Evolutionary conservation across 306 rosid genomes (phyloP).

Genomic region (Quercus mongolica): DNA sequence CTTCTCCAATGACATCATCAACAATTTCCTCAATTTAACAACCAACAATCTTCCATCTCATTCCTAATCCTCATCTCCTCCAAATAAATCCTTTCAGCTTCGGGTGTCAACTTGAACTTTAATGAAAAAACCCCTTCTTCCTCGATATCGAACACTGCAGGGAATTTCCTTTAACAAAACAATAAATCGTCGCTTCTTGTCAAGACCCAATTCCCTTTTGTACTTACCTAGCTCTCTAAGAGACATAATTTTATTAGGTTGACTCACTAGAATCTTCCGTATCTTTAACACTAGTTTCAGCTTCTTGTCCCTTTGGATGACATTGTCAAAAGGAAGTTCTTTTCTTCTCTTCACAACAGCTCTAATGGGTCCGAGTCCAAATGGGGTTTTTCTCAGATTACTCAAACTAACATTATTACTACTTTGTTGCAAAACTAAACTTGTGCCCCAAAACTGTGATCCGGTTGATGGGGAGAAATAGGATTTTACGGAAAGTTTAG

Average conservation of each 20-base stretch:
- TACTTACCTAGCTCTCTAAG: constrained; percentile 61
- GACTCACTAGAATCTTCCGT: constrained; percentile 59
- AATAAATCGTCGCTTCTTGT: constrained; percentile 58
- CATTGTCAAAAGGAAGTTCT: constrained; percentile 71
- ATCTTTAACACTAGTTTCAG: constrained; percentile 69
- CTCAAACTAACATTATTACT: not conserved
- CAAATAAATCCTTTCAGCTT: constrained; percentile 72
- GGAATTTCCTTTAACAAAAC: constrained; percentile 72
- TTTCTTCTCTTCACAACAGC: constrained; percentile 86
- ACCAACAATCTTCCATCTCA: constrained; percentile 84
- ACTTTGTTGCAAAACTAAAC: constrained; percentile 32
- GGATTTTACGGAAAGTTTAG: constrained; percentile 30
- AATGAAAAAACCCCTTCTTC: constrained; percentile 73
- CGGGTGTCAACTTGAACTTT: constrained; percentile 59
- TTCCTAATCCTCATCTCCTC: constrained; percentile 73
- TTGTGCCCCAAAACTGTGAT: constrained; percentile 50
- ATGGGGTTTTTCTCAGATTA: constrained; percentile 16
- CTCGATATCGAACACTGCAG: constrained; percentile 64
- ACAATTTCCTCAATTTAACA: constrained; percentile 64
- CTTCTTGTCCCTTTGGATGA: constrained; percentile 85
- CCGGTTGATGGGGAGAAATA: constrained; percentile 20
- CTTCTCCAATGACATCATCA: constrained; percentile 77
- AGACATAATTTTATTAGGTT: constrained; percentile 72
- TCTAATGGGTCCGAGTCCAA: constrained; percentile 39
- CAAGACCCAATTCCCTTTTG: constrained; percentile 64